These are phyloP conservation scores for Geotrichum cucujoidarum DNA, from an alignment of 1,139 yeast species.

Conservation along the genomic window DNA sequence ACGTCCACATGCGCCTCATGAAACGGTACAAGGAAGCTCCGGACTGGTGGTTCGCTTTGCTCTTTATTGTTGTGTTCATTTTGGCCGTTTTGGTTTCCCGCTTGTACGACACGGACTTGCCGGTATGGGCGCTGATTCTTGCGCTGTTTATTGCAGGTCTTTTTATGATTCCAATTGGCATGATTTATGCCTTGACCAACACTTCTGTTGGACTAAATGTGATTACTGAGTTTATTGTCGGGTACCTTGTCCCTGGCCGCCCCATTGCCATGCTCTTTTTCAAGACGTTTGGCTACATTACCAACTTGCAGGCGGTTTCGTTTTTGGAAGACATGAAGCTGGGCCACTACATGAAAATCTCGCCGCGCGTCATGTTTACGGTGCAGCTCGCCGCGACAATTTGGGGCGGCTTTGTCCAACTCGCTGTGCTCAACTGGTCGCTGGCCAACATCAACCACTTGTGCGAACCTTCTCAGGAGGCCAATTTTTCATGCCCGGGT, in stretches of 20 bases:
- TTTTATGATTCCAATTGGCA: constrained; percentile 53
- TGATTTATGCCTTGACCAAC: constrained; percentile 54
- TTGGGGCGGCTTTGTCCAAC: constrained; percentile 37
- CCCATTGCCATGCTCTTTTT: constrained; percentile 58
- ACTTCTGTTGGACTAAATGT: constrained; percentile 54
- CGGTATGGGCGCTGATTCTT: constrained; percentile 52
- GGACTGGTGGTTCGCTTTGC: constrained; percentile 57
- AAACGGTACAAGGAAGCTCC: constrained; percentile 55
- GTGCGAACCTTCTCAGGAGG: constrained; percentile 45
- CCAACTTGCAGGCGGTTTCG: constrained; percentile 53
- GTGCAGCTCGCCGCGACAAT: constrained; percentile 44
- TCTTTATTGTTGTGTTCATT: constrained; percentile 46
- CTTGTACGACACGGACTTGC: constrained; percentile 41
- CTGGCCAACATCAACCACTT: constrained; percentile 43
- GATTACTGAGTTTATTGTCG: constrained; percentile 56
- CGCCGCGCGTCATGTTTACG: constrained; percentile 56
- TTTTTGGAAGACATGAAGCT: constrained; percentile 56
- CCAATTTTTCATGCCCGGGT: constrained; percentile 48
- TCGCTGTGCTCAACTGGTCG: constrained; percentile 47
- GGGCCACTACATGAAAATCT: constrained; percentile 59
- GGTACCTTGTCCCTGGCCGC: constrained; percentile 59
- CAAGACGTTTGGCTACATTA: constrained; percentile 57
- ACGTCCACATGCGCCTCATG: constrained; percentile 63
- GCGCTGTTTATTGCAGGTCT: constrained; percentile 49
- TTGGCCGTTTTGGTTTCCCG: constrained; percentile 48